Conservation (phyloP, 768 basidiomycete genomes). For the Termitomyces bulborhizus region DNA sequence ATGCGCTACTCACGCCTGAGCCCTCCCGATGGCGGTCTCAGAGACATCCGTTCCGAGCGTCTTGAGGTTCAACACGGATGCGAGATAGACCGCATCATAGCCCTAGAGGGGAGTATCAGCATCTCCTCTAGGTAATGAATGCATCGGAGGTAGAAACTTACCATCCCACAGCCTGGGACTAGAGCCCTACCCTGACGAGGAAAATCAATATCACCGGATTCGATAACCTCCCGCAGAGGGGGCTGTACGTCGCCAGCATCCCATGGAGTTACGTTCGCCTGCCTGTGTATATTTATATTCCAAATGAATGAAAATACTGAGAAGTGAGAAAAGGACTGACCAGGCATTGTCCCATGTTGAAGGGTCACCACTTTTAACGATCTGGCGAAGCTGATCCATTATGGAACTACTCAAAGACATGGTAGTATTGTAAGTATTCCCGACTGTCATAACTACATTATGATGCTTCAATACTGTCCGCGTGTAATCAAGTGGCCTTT, state of each 20-base stretch:
- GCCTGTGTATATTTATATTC: conserved; percentile 30
- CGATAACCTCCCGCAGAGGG: conserved; percentile 44
- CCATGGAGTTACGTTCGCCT: conserved; percentile 54
- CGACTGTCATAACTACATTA: too few relatives aligned
- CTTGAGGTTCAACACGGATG: conserved; percentile 42
- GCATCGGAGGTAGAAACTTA: conserved; percentile 12
- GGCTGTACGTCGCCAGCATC: conserved; percentile 50
- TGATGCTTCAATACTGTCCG: too few relatives aligned
- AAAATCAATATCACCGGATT: conserved; percentile 34
- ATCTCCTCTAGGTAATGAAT: not conserved
- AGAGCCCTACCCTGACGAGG: conserved; percentile 31
- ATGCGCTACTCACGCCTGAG: conserved; percentile 26
- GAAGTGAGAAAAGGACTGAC: conserved; percentile 5
- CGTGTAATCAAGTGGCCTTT: too few relatives aligned
- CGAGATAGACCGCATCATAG: conserved; percentile 54
- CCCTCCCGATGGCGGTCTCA: conserved; percentile 42
- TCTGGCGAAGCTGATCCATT: conserved; percentile 8
- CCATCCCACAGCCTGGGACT: conserved; percentile 45
- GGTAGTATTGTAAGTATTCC: too few relatives aligned
- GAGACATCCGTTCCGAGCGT: conserved; percentile 53
- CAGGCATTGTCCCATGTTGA: conserved; percentile 23
- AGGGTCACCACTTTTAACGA: conserved; percentile 19
- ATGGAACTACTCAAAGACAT: too few relatives aligned
- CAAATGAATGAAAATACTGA: too few relatives aligned
- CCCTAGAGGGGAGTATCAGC: conserved; percentile 32